Conservation (phyloP, 108 stramenopile species). For the Schizochytrium sp. region DNA sequence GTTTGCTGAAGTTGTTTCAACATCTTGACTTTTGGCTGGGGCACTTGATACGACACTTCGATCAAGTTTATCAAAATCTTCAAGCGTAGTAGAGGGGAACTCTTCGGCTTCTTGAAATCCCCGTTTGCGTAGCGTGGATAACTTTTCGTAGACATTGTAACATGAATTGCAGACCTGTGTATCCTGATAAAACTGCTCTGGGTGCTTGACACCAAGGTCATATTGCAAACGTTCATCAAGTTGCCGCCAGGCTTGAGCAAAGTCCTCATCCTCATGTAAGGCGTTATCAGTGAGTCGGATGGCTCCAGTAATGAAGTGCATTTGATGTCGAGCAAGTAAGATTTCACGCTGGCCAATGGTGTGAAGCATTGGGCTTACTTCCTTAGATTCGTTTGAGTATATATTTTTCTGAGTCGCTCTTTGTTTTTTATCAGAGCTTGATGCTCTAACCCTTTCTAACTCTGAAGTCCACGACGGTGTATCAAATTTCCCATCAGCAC, state of each 20-base stretch:
- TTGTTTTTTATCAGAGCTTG: background rate
- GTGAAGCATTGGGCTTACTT: background rate
- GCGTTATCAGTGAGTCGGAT: slow-evolving; percentile 1
- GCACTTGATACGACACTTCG: no score
- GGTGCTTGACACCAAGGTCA: slow-evolving; percentile 51
- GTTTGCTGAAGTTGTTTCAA: no score
- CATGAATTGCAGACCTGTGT: slow-evolving; percentile 3
- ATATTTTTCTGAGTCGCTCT: no score
- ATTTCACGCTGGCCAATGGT: background rate
- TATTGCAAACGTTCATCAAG: slow-evolving; percentile 26
- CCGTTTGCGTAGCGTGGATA: background rate
- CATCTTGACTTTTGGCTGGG: no score
- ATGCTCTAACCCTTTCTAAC: background rate
- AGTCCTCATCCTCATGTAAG: background rate
- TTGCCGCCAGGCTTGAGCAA: slow-evolving; percentile 1
- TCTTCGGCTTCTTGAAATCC: background rate
- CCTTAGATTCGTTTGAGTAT: background rate
- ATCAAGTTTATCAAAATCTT: no score
- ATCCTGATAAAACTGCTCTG: slow-evolving; percentile 28
- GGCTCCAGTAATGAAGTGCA: slow-evolving; percentile 48
- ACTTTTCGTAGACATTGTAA: background rate
- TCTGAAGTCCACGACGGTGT: background rate
- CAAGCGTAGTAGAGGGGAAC: no score
- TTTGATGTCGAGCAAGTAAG: slow-evolving; percentile 9
- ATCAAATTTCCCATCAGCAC: no score